Base-by-base conservation (phyloP, 805 yeast species). In the Candida succiphila region DNA sequence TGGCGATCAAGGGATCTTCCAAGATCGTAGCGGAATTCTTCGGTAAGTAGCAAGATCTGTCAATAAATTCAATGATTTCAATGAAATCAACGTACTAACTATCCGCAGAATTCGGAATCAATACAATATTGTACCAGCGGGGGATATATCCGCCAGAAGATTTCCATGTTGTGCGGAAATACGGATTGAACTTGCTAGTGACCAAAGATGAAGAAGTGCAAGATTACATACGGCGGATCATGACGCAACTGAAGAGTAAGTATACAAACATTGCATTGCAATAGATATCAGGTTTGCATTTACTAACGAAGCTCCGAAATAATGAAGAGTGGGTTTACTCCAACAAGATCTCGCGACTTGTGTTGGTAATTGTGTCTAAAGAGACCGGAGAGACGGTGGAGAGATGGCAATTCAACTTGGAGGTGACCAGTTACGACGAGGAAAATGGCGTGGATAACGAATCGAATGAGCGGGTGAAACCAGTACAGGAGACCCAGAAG, bases 91-190 rank as follows among this genome's bases (percentile, higher is more conserved):
- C 10, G 10, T 8, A 21, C 23, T 21, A 17, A 7, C 23, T 30
- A 7, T 18, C 13, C 13, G 3, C 31, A 56, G 82, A 84, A 45
- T 84, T 75, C 51, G 72, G 89, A 34, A 77, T 88, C 34, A 80
- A 85, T 49, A 74, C 78, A 31, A 83, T 88, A 18, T 67, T 89
- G 5, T 88, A 80, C 52, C 96, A 89, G 53, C 61, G 97, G 33
- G 95, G 94, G 0, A 77, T 88, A 15, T 88, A 88, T 46, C 95
- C 95, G 0, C 67, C 83, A 4, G 94, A 83, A 40, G 95, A 86
- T 51, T 88, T 89, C 56, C 69, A 69, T 33, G 65, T 78, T 2
- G 86, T 84, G 3, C 69, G 72, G 44, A 86, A 85, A 50, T 89
- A 85, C 55, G 95, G 84, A 16, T 56, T 88, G 35, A 80, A 78